Base-by-base conservation (phyloP, 495 filamentous ascomycete genomes). In the Hyaloscypha finlandica region DNA sequence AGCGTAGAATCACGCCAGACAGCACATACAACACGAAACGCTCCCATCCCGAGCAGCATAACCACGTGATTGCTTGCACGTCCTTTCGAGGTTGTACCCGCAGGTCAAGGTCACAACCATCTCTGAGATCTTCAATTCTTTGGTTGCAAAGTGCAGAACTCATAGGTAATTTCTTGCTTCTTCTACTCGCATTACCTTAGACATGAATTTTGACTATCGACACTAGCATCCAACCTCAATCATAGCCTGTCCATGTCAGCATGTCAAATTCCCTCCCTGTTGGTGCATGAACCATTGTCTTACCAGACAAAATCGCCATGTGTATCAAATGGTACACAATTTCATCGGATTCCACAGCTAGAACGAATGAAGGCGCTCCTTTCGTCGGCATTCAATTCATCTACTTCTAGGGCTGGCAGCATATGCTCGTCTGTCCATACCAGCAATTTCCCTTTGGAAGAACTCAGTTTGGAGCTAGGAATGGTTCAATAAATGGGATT, bases 331-430 rank as follows among this genome's bases (percentile, higher is more conserved):
- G 35, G 30, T 59, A 59, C 57, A 59, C 22, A 19, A 59, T 20
- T 30, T 35, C 22, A 59, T 59, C 57, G 57, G 31, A 59, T 29
- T 59, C 57, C 57, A 59, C 57, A 59, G 31, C 57, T 31, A 59
- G 57, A 19, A 59, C 57, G 22, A 59, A 59, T 59, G 9, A 59
- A 59, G 9, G 57, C 9, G 57, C 57, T 59, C 35, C 35, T 30
- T 59, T 59, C 35, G 35, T 59, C 57, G 57, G 22, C 35, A 59
- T 31, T 19, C 57, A 31, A 19, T 59, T 59, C 30, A n/a, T n/a
- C n/a, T n/a, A n/a, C n/a, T n/a, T 29, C 30, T 59, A 14, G 30
- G 22, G 22, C 57, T 59, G 22, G 30, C 35, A 59, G 57, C 57
- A 59, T 20, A 59, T 59, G 57, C 35, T 59, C 57, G 57, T 59